Evolutionary conservation across 2,329 filamentous ascomycete species (phyloP).

Genomic region (Fusarium xyrophilum): DNA sequence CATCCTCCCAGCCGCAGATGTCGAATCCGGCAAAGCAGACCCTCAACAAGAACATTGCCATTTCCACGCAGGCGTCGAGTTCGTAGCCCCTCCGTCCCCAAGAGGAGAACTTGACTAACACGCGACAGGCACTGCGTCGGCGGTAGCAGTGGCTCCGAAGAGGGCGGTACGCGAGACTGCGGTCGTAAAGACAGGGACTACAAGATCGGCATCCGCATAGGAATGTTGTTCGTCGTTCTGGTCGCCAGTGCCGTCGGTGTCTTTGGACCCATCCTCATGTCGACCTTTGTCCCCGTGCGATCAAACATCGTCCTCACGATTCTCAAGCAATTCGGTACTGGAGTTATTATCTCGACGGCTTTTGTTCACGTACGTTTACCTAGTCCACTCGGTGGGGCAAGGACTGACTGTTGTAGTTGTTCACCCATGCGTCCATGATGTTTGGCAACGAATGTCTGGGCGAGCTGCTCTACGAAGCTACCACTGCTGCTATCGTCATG

Average conservation of each 20-base stretch:
- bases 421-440: slow-evolving; percentile 75
- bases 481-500: slow-evolving; percentile 74
- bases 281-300: slow-evolving; percentile 60
- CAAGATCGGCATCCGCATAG: slow-evolving; percentile 71
- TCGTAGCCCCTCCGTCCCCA: slow-evolving; percentile 40
- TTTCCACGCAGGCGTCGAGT: slow-evolving; percentile 79
- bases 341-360: slow-evolving; percentile 74
- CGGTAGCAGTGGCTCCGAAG: slow-evolving; percentile 37
- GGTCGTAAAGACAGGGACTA: slow-evolving; percentile 61
- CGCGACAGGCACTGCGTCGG: slow-evolving; percentile 62
- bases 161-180: slow-evolving; percentile 51
- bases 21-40: slow-evolving; percentile 26
- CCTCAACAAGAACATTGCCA: slow-evolving; percentile 61
- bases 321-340: slow-evolving; percentile 77
- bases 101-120: slow-evolving; percentile 1
- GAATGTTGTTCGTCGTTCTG: slow-evolving; percentile 76
- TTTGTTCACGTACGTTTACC: slow-evolving; percentile 67
- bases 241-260: slow-evolving; percentile 72
- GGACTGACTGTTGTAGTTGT: slow-evolving; percentile 57
- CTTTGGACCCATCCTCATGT: slow-evolving; percentile 71
- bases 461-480: slow-evolving; percentile 69
- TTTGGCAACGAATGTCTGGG: slow-evolving; percentile 74
- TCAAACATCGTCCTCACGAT: slow-evolving; percentile 61
- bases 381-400: accelerated
- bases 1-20: slow-evolving; percentile 20